These are phyloP conservation scores for Lachnum nothofagi DNA, from an alignment of 2,329 filamentous ascomycete genomes.

Conservation along the genomic window DNA sequence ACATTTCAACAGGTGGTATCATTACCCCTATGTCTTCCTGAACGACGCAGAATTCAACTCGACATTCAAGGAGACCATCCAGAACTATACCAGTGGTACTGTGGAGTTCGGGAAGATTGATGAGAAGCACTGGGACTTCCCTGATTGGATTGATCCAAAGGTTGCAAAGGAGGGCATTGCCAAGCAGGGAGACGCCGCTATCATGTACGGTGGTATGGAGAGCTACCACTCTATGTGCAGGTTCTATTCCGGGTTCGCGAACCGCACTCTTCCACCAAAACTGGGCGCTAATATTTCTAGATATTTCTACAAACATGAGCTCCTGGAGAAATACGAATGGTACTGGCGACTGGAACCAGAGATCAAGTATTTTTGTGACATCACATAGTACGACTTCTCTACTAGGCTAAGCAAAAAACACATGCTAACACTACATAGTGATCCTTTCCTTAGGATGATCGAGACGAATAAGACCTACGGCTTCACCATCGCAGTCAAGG, in stretches of 20 bases:
- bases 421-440: constrained; percentile 49
- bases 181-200: constrained; percentile 92
- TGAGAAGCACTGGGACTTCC: constrained; percentile 88
- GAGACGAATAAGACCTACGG: constrained; percentile 95
- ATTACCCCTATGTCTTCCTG: constrained; percentile 97
- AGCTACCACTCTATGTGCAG: constrained; percentile 99
- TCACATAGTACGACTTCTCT: constrained; percentile 71
- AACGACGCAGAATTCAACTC: constrained; percentile 97
- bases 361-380: constrained; percentile 99
- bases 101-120: constrained; percentile 96
- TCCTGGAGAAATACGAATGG: constrained; percentile 96
- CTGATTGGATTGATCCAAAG: constrained; percentile 91
- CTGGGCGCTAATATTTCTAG: constrained; percentile 38
- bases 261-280: not conserved
- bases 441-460: constrained; percentile 94
- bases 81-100: constrained; percentile 79
- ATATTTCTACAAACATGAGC: constrained; percentile 95
- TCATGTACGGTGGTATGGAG: constrained; percentile 99
- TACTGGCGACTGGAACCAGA: constrained; percentile 99
- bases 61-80: constrained; percentile 81
- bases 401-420: not conserved
- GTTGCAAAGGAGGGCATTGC: constrained; percentile 93
- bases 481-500: constrained; percentile 97
- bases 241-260: constrained; percentile 87
- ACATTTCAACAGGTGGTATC: constrained; percentile 98